A percentile compares a stretch with the other conserved stretches of the same genome.
Conservation (phyloP, 148 eudicot species). For the Simmondsia chinensis region DNA sequence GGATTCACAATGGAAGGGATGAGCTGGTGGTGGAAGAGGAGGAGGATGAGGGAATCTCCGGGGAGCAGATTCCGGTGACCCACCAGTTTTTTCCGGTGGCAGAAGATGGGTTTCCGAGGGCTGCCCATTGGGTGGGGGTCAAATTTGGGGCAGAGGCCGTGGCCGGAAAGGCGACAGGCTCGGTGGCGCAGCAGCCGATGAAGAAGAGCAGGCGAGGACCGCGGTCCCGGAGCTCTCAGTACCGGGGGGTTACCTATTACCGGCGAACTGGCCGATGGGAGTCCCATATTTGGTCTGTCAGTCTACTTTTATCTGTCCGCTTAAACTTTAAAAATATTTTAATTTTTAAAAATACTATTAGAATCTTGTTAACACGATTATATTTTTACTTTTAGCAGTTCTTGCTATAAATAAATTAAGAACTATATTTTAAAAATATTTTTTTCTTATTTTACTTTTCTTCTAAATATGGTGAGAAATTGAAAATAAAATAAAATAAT, state of each 20-base stretch:
- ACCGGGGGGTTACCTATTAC: slow-evolving; percentile 88
- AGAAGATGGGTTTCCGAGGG: slow-evolving; percentile 30
- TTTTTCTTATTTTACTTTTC: too few relatives aligned
- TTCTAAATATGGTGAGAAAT: too few relatives aligned
- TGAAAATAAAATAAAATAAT: too few relatives aligned
- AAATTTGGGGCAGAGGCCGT: slow-evolving; percentile 23
- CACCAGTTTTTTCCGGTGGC: slow-evolving; percentile 82
- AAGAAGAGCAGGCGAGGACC: slow-evolving; percentile 93
- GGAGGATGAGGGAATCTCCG: slow-evolving; percentile 13
- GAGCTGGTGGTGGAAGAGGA: slow-evolving; percentile 2
- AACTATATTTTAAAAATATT: too few relatives aligned
- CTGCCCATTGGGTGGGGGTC: slow-evolving; percentile 90
- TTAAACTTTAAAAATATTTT: too few relatives aligned
- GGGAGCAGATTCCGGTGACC: slow-evolving; percentile 48
- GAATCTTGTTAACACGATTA: too few relatives aligned
- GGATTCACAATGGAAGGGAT: not conserved
- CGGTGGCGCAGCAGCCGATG: slow-evolving; percentile 34
- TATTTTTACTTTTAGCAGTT: too few relatives aligned
- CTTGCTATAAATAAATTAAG: too few relatives aligned
- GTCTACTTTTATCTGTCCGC: too few relatives aligned
- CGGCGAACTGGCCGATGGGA: slow-evolving; percentile 98
- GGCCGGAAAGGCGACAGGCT: not conserved
- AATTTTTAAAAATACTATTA: too few relatives aligned
- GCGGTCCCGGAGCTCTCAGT: slow-evolving; percentile 87
- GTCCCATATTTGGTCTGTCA: slow-evolving; percentile 88